Evolutionary conservation across 2,329 filamentous ascomycete genomes (phyloP).

Genomic region (Aschersonia sp.): DNA sequence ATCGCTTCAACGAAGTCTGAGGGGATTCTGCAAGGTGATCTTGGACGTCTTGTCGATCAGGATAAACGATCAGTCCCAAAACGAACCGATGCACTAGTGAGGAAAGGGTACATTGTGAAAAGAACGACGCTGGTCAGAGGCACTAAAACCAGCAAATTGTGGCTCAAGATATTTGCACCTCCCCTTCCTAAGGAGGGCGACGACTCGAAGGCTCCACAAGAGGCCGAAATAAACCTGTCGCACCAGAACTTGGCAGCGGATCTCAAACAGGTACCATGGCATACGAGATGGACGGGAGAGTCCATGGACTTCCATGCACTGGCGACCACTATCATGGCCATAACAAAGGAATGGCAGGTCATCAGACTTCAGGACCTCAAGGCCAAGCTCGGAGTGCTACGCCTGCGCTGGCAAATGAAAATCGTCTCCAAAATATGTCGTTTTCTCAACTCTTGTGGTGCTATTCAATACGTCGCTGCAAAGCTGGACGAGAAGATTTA

Average conservation of each 20-base stretch:
- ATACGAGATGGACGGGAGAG: constrained; percentile 38
- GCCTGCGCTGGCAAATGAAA: constrained; percentile 45
- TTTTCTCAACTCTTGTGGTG: constrained; percentile 39
- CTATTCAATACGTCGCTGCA: constrained; percentile 41
- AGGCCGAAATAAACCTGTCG: constrained; percentile 22
- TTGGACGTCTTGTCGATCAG: constrained; percentile 41
- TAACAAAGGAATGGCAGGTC: constrained; percentile 42
- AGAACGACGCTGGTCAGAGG: constrained; percentile 41
- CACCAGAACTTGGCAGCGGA: constrained; percentile 24
- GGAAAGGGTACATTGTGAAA: constrained; percentile 48
- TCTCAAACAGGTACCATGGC: constrained; percentile 41
- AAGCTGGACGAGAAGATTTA: constrained; percentile 37
- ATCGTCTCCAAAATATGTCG: constrained; percentile 42
- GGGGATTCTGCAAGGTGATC: constrained; percentile 46
- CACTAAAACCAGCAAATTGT: constrained; percentile 48
- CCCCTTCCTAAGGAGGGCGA: constrained; percentile 20
- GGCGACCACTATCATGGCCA: constrained; percentile 40
- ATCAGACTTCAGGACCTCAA: constrained; percentile 44
- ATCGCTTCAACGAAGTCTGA: constrained; percentile 38
- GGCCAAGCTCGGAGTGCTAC: constrained; percentile 38
- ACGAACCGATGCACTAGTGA: constrained; percentile 41
- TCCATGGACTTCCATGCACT: constrained; percentile 44
- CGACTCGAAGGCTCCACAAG: constrained; percentile 10
- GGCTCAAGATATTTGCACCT: constrained; percentile 40
- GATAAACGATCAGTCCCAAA: constrained; percentile 50